Conservation (phyloP, 257 asterid species). For the Echium plantagineum region DNA sequence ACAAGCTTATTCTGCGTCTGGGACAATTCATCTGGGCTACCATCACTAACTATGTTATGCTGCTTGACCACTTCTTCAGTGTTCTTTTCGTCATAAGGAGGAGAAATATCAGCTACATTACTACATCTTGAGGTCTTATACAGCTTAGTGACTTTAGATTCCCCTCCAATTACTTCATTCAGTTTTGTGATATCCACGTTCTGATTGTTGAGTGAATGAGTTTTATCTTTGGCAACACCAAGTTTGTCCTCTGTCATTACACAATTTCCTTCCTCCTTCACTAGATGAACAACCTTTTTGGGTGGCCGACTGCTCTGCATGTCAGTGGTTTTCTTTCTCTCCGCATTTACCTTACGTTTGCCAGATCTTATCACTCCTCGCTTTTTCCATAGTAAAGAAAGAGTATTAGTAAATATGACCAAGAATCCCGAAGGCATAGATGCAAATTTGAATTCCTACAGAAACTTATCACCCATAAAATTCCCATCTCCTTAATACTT, state of each 20-base stretch:
- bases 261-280: neutral
- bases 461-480: neutral
- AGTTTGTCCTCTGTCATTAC: neutral
- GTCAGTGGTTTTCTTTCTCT: neutral
- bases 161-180: neutral
- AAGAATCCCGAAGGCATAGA: neutral
- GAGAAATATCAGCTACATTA: too few species aligned
- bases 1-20: neutral
- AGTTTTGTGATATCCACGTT: neutral
- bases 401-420: neutral
- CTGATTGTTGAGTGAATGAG: neutral
- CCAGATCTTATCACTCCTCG: neutral
- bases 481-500: too few species aligned
- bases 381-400: neutral
- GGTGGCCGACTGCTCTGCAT: slow-evolving; percentile 5
- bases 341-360: neutral
- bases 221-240: neutral
- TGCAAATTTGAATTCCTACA: neutral
- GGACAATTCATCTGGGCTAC: slow-evolving; percentile 4
- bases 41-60: neutral
- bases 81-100: too few species aligned
- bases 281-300: slow-evolving; percentile 1
- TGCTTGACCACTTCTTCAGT: neutral
- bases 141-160: neutral
- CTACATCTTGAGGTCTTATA: neutral